Evolutionary conservation across 345 rosid genomes (phyloP).

Genomic region (Hibiscus syriacus): DNA sequence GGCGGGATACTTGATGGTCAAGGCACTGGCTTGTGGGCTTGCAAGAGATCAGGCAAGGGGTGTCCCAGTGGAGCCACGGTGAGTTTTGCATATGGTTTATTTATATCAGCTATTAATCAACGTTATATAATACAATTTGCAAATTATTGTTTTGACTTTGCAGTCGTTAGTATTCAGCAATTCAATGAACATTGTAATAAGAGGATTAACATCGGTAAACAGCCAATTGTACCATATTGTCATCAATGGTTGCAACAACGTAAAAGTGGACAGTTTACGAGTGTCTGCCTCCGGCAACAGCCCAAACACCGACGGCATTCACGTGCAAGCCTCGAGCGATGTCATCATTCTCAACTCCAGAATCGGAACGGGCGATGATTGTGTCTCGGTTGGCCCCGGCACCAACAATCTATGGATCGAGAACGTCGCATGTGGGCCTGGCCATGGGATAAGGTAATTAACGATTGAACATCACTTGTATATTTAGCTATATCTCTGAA

Average conservation of each 20-base stretch:
- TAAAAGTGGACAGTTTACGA: conserved; percentile 37
- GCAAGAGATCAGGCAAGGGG: conserved; percentile 40
- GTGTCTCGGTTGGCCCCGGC: conserved; percentile 66
- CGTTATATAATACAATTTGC: background rate
- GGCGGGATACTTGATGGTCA: conserved; percentile 66
- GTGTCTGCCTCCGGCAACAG: conserved; percentile 48
- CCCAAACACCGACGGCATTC: conserved; percentile 83
- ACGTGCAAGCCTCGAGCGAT: conserved; percentile 39
- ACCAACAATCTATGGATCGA: conserved; percentile 46
- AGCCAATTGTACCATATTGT: conserved; percentile 62
- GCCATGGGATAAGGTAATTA: conserved; percentile 82
- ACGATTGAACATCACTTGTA: too few species aligned
- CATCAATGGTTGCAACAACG: conserved; percentile 50
- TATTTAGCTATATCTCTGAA: too few species aligned
- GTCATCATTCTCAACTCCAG: conserved; percentile 40
- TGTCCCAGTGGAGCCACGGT: conserved; percentile 77
- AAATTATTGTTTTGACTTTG: background rate
- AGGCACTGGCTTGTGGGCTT: conserved; percentile 61
- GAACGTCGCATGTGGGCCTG: conserved; percentile 57
- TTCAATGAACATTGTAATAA: conserved; percentile 42
- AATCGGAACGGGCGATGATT: conserved; percentile 63
- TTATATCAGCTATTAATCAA: background rate
- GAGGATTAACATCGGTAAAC: conserved; percentile 43
- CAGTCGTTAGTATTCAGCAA: conserved; percentile 45
- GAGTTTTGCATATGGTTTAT: background rate